Evolutionary conservation across 208 protist species (phyloP).

Genomic region (Trypanosoma mega): DNA sequence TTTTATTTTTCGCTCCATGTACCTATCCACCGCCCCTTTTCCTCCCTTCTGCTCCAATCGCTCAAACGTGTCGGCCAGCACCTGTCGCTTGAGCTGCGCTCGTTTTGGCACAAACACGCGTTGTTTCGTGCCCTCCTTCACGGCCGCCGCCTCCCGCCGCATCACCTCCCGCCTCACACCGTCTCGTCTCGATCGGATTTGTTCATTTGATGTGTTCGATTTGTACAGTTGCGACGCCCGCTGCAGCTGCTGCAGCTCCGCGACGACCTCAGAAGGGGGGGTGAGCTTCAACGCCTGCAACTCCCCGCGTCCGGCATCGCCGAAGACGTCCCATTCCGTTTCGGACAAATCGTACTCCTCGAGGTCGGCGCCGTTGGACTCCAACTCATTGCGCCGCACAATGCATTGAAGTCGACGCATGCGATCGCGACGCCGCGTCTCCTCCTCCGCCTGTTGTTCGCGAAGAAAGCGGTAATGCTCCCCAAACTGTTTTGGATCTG

Average conservation of each 20-base stretch:
- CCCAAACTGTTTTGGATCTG: slow-evolving; percentile 55
- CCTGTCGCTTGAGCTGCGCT: slow-evolving; percentile 62
- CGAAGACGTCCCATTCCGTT: slow-evolving; percentile 72
- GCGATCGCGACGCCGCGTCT: slow-evolving; percentile 56
- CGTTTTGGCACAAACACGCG: slow-evolving; percentile 82
- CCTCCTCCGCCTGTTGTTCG: slow-evolving; percentile 69
- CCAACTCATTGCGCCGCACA: slow-evolving; percentile 63
- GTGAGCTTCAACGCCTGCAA: slow-evolving; percentile 52
- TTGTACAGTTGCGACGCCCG: slow-evolving; percentile 66
- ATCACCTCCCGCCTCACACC: slow-evolving; percentile 53
- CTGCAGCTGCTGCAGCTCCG: slow-evolving; percentile 67
- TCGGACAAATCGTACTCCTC: slow-evolving; percentile 86
- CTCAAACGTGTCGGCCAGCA: slow-evolving; percentile 73
- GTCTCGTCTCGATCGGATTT: slow-evolving; percentile 39
- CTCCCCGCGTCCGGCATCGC: slow-evolving; percentile 65
- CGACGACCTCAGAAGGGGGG: slow-evolving; percentile 43
- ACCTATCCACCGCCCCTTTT: slow-evolving; percentile 79
- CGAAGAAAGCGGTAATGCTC: slow-evolving; percentile 81
- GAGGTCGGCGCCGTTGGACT: slow-evolving; percentile 59
- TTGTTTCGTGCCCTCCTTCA: slow-evolving; percentile 68
- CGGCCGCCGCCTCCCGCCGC: slow-evolving; percentile 66
- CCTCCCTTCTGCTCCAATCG: slow-evolving; percentile 68
- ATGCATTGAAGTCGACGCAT: slow-evolving; percentile 70
- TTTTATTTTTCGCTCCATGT: slow-evolving; percentile 58
- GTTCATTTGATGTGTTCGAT: slow-evolving; percentile 37